These are phyloP conservation scores for Prunus davidiana DNA, from an alignment of 306 rosid species.

Conservation along the genomic window DNA sequence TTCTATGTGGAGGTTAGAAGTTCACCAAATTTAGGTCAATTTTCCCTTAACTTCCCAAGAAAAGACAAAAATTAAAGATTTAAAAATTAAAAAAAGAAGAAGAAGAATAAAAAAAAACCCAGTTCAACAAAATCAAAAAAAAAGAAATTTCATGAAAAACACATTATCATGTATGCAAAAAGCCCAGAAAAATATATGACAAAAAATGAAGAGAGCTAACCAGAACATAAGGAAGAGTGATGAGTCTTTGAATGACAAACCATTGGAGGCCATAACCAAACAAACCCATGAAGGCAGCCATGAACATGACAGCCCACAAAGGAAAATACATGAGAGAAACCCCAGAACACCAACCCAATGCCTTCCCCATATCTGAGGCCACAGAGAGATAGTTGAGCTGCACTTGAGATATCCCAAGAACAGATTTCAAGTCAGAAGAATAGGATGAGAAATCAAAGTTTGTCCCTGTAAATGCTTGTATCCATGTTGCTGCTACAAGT, in stretches of 20 bases:
- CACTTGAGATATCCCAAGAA: slow-evolving; percentile 57
- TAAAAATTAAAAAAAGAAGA: background rate
- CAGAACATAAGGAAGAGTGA: slow-evolving; percentile 53
- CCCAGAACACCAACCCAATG: slow-evolving; percentile 75
- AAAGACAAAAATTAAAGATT: background rate
- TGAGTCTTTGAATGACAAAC: slow-evolving; percentile 44
- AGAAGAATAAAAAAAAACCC: background rate
- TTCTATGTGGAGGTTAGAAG: slow-evolving; percentile 20
- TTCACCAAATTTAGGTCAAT: slow-evolving; percentile 15
- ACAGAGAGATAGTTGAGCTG: slow-evolving; percentile 64
- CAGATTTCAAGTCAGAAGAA: slow-evolving; percentile 57
- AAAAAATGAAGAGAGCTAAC: slow-evolving; percentile 27
- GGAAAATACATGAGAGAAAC: slow-evolving; percentile 48
- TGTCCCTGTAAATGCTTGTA: slow-evolving; percentile 74
- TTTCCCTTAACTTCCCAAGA: background rate
- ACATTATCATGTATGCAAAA: background rate
- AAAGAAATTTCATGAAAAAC: background rate
- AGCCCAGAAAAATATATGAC: background rate
- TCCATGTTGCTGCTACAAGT: slow-evolving; percentile 50
- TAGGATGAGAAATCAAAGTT: slow-evolving; percentile 75
- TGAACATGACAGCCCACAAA: slow-evolving; percentile 48
- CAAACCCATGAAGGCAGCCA: slow-evolving; percentile 50
- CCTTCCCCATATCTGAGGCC: slow-evolving; percentile 75
- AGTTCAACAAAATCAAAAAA: background rate
- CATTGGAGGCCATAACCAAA: slow-evolving; percentile 69